phyloP scores from a whole-genome alignment of 495 filamentous ascomycete species.

The Chaetomium cochliodes region DNA sequence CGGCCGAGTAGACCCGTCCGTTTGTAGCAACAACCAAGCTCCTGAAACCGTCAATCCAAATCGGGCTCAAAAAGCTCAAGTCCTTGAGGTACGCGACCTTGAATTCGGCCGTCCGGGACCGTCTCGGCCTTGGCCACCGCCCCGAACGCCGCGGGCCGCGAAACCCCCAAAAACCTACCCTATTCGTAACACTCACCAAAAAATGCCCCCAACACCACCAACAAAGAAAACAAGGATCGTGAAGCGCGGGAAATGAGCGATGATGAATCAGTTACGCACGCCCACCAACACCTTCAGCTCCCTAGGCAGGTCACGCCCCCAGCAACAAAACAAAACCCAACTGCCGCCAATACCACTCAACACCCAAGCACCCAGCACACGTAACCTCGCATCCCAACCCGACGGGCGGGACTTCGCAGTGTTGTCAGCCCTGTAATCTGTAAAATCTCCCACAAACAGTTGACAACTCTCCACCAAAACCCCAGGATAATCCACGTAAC shows the following conservation, averaged over 20 bases:
- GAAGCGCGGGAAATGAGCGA: conserved; percentile 12
- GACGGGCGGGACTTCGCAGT: neutral
- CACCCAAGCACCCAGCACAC: no score
- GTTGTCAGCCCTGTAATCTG: neutral
- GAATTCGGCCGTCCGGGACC: neutral
- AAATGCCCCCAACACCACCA: conserved; percentile 9
- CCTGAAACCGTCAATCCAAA: conserved; percentile 15
- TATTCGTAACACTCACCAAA: neutral
- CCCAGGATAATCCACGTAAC: conserved; percentile 7
- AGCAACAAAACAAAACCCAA: neutral
- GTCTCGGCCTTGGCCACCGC: conserved; percentile 14
- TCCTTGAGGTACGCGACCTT: neutral
- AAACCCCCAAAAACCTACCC: neutral
- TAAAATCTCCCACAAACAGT: neutral
- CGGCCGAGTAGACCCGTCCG: neutral
- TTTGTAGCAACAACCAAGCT: neutral
- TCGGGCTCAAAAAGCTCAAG: neutral
- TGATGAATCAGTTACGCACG: conserved; percentile 16
- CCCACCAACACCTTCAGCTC: neutral
- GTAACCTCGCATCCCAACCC: conserved; percentile 16
- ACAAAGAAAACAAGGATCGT: neutral
- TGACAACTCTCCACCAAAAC: neutral
- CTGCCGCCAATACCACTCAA: neutral
- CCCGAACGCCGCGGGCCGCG: conserved; percentile 12
- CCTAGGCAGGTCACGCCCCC: neutral